Evolutionary conservation across 2,329 filamentous ascomycete genomes (phyloP).

Genomic region (Penicillium vulpinum): DNA sequence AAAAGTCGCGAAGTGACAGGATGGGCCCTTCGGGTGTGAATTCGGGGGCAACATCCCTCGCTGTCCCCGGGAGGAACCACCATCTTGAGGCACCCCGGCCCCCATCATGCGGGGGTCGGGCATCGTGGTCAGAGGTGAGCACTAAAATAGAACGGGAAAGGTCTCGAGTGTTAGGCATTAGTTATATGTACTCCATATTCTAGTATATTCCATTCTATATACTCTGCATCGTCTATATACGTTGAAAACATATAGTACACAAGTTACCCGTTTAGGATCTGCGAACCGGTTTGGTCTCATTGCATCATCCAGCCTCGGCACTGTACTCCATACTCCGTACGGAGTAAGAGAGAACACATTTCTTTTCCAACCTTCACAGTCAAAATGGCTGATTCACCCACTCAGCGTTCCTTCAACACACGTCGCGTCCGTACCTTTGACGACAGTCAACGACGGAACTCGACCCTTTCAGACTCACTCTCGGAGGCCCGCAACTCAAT

Average conservation of each 20-base stretch:
- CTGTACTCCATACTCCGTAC: background rate
- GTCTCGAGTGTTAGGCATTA: no score
- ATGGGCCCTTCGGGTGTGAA: no score
- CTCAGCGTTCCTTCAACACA: background rate
- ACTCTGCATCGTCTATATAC: background rate
- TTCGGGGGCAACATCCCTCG: no score
- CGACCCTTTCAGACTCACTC: conserved; percentile 74
- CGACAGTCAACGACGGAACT: conserved; percentile 65
- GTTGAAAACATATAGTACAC: no score
- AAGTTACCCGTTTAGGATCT: background rate
- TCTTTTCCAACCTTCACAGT: background rate
- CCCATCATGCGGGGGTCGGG: no score
- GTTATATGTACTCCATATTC: background rate
- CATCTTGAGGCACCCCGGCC: no score
- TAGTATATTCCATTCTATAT: background rate
- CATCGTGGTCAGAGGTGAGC: no score
- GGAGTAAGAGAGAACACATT: background rate
- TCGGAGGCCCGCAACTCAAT: conserved; percentile 65
- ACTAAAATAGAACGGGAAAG: no score
- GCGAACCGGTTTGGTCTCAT: background rate
- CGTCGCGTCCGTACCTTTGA: conserved; percentile 32
- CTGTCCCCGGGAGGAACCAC: no score
- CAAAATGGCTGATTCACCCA: conserved; percentile 16
- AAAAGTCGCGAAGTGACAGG: no score
- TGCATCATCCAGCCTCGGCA: conserved; percentile 4